Evolutionary conservation across 1,284 basidiomycete species (phyloP).

Genomic region (Malassezia furfur): DNA sequence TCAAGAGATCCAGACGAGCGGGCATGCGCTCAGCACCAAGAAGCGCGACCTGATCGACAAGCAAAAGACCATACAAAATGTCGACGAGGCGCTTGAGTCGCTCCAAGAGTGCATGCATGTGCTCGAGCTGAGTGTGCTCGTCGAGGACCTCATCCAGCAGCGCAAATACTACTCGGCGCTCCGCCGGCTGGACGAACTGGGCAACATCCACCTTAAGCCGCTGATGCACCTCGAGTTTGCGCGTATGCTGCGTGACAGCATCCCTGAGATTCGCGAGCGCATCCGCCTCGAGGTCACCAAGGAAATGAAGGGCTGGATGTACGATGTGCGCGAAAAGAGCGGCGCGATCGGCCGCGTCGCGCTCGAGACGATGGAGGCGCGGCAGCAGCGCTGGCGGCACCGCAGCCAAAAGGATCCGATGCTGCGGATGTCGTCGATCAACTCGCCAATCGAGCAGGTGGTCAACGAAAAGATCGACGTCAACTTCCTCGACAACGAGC

Average conservation of each 20-base stretch:
- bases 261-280: constrained; percentile 76
- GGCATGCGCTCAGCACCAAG: constrained; percentile 26
- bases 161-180: constrained; percentile 91
- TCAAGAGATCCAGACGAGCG: constrained; percentile 52
- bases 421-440: constrained; percentile 66
- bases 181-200: constrained; percentile 54
- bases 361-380: constrained; percentile 75
- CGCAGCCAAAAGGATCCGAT: constrained; percentile 39
- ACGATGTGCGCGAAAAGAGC: constrained; percentile 83
- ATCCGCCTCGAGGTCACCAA: constrained; percentile 89
- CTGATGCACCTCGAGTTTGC: constrained; percentile 80
- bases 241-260: constrained; percentile 75
- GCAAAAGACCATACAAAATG: constrained; percentile 79
- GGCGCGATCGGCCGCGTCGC: constrained; percentile 77
- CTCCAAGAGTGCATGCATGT: constrained; percentile 83
- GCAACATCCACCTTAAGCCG: constrained; percentile 76
- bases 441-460: constrained; percentile 85
- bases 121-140: constrained; percentile 85
- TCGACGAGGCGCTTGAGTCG: constrained; percentile 91
- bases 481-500: constrained; percentile 82
- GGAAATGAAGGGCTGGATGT: constrained; percentile 91
- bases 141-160: constrained; percentile 81
- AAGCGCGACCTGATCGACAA: constrained; percentile 58
- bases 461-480: constrained; percentile 89
- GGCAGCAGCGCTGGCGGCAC: constrained; percentile 71